These are phyloP conservation scores for Eremothecium coryli DNA, from an alignment of 1,139 yeast genomes.

Conservation along the genomic window DNA sequence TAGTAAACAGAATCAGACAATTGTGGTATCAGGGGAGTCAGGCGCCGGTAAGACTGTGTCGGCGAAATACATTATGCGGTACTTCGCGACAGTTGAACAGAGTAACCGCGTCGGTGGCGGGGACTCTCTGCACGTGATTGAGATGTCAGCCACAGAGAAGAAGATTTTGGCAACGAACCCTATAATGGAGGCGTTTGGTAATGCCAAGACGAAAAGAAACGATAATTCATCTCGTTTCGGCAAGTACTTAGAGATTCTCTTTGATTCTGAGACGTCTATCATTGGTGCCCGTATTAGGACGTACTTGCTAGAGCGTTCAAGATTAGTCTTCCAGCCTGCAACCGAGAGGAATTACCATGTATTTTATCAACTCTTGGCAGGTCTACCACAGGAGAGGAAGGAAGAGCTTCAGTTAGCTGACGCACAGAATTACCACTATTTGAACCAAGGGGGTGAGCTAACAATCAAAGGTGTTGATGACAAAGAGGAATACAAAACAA, in stretches of 20 bases:
- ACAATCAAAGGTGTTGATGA: conserved; percentile 75
- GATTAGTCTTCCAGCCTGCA: conserved; percentile 86
- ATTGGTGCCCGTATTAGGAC: conserved; percentile 94
- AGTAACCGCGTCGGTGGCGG: conserved; percentile 26
- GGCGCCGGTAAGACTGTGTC: conserved; percentile 99
- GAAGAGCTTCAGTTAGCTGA: conserved; percentile 48
- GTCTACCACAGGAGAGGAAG: conserved; percentile 56
- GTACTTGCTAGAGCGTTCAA: conserved; percentile 82
- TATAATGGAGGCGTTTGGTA: conserved; percentile 97
- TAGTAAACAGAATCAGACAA: conserved; percentile 80
- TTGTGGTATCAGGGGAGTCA: conserved; percentile 94
- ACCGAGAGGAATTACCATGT: conserved; percentile 91
- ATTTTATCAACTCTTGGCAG: conserved; percentile 82
- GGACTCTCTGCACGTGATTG: conserved; percentile 38
- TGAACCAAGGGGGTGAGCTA: conserved; percentile 84
- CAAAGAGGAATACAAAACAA: conserved; percentile 60
- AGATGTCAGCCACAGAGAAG: conserved; percentile 86
- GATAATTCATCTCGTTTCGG: conserved; percentile 97
- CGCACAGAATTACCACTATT: conserved; percentile 66
- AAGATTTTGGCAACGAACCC: conserved; percentile 96
- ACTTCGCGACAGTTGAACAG: conserved; percentile 86
- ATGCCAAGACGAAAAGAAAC: conserved; percentile 94
- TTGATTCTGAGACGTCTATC: conserved; percentile 63
- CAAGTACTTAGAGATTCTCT: conserved; percentile 84
- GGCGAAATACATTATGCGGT: conserved; percentile 96